A percentile compares a stretch with the other conserved stretches of the same genome.
phyloP scores from a whole-genome alignment of 2,329 filamentous ascomycete species.

The Paecilomyces formosus region DNA sequence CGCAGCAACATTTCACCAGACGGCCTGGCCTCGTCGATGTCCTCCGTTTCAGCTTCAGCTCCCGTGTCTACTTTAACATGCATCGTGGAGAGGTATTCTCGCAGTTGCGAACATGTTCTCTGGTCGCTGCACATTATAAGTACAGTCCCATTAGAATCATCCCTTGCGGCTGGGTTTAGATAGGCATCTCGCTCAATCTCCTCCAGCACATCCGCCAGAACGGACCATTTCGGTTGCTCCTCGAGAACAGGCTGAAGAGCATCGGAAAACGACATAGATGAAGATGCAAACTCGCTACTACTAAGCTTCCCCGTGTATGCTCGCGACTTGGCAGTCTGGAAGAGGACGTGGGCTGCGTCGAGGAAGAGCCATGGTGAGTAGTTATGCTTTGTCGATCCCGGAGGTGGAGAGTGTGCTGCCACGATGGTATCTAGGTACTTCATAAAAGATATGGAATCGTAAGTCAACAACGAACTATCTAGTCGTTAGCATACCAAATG shows the following conservation, averaged over 20 bases:
- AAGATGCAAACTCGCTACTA: constrained; percentile 45
- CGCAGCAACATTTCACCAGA: constrained; percentile 87
- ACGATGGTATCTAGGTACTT: constrained; percentile 92
- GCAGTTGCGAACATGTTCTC: constrained; percentile 75
- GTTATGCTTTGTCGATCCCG: constrained; percentile 77
- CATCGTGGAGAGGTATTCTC: constrained; percentile 90
- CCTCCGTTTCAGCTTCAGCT: constrained; percentile 38
- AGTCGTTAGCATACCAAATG: constrained; percentile 8
- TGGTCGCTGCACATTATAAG: constrained; percentile 93
- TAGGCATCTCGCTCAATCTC: constrained; percentile 91
- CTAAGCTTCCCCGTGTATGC: constrained; percentile 73
- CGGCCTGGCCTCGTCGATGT: constrained; percentile 50
- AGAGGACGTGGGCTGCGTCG: constrained; percentile 89
- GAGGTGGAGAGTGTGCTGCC: constrained; percentile 79
- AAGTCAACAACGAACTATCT: constrained; percentile 60
- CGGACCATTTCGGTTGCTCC: constrained; percentile 87
- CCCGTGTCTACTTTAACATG: constrained; percentile 51
- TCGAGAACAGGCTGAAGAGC: constrained; percentile 76
- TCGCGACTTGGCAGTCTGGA: constrained; percentile 77
- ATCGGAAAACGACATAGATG: constrained; percentile 46
- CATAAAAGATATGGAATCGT: constrained; percentile 85
- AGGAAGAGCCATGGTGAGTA: constrained; percentile 95
- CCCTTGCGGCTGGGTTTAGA: constrained; percentile 66
- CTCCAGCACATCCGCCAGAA: constrained; percentile 81
- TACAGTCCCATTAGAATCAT: constrained; percentile 85